Base-by-base conservation (phyloP, 169 alveolate genomes). In the Cystoisospora suis region DNA sequence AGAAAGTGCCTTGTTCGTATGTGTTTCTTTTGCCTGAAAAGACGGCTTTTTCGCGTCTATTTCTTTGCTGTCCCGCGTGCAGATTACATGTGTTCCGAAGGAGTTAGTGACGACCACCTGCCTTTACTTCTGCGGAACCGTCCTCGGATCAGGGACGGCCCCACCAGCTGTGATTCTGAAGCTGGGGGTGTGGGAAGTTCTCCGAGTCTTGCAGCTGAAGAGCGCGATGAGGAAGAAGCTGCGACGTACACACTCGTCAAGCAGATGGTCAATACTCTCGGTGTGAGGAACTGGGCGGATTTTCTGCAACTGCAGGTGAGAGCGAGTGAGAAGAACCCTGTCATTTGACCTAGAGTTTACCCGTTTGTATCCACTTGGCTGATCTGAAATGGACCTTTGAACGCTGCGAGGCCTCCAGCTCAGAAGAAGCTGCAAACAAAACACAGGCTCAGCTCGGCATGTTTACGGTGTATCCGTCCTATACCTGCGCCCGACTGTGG, bases 251-350 rank as follows among this genome's bases (percentile, higher is more conserved):
- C 77, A n/a, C 7, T 72, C 56, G 56, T 72, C 40, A 1, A 38
- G 42, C 83, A 72, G 53, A 72, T 72, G 83, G 3, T 72, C 3
- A 12, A 56, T 34, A 40, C 83, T 72, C 83, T 72, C 6, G 83
- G 83, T 6, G 83, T 72, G 83, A 34, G 56, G 45, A 20, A 72
- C 53, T 72, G 83, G 83, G 53, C 58, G n/a, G 53, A 17, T 34
- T 72, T 72, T 40, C 56, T 72, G 3, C 58, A 40, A 29, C 29
- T 72, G 38, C 83, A 72, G 83, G 83, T 72, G 23, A 34, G 83
- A 38, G 23, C 20, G 56, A 1, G 2, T 7, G 5, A 58, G 72
- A 58, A n/a, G n/a, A n/a, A n/a, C n/a, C n/a, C n/a, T n/a, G n/a
- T n/a, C n/a, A n/a, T n/a, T n/a, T n/a, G n/a, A n/a, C n/a, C n/a